Conservation (phyloP, 192 early-diverging fungal species). For the Mortierella alpina region DNA sequence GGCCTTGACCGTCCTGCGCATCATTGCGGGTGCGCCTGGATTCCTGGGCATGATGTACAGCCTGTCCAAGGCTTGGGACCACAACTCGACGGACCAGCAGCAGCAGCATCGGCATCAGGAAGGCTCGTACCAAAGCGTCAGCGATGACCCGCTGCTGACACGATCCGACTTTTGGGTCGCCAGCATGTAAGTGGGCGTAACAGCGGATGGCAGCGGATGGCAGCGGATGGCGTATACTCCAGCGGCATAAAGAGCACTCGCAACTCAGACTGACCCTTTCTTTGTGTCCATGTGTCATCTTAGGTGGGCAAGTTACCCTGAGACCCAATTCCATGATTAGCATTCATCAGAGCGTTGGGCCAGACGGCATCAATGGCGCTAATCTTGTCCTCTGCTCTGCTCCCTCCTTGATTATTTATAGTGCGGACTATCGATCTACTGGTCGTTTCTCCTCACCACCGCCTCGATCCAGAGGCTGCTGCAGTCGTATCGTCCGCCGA, state of each 20-base stretch:
- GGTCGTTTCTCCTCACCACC: slow-evolving; percentile 63
- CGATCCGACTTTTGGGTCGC: slow-evolving; percentile 50
- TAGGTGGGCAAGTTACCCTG: slow-evolving; percentile 45
- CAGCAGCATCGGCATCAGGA: slow-evolving; percentile 2
- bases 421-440: slow-evolving; percentile 63
- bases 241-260: not conserved
- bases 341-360: not conserved
- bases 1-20: slow-evolving; percentile 23
- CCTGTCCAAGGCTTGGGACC: slow-evolving; percentile 9
- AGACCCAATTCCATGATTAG: not conserved
- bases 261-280: not conserved
- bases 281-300: not conserved
- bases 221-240: not conserved
- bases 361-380: not conserved
- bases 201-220: not conserved
- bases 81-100: slow-evolving; percentile 7
- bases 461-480: slow-evolving; percentile 58
- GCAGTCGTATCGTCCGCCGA: slow-evolving; percentile 59
- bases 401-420: slow-evolving; percentile 19
- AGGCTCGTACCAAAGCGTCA: not conserved
- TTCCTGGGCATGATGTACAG: slow-evolving; percentile 38
- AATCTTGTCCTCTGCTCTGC: not conserved
- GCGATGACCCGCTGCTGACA: slow-evolving; percentile 10
- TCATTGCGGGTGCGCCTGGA: slow-evolving; percentile 27
- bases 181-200: slow-evolving; percentile 24